phyloP scores from a whole-genome alignment of 2,329 filamentous ascomycete species.

The Neodidymelliopsis sp. region DNA sequence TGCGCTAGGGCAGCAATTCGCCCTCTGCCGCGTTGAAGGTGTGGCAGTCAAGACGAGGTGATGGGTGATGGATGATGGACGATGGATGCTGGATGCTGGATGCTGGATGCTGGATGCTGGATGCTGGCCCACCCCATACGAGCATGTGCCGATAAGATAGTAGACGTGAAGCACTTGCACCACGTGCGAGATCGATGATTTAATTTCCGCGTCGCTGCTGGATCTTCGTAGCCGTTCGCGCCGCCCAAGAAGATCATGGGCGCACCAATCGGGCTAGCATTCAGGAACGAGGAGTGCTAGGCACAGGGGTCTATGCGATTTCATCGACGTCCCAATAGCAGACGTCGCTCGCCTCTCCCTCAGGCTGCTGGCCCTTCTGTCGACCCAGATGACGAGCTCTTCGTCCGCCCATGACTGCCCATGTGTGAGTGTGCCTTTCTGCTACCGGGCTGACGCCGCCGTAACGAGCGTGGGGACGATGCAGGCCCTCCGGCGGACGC shows the following conservation, averaged over 20 bases:
- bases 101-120: neutral
- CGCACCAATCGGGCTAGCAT: constrained; percentile 35
- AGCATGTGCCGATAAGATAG: constrained; percentile 9
- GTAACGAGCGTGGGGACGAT: constrained; percentile 18
- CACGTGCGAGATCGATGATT: constrained; percentile 21
- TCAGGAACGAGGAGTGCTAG: constrained; percentile 33
- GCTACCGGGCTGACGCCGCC: constrained; percentile 7
- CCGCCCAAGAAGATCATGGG: constrained; percentile 33
- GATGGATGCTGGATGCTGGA: neutral
- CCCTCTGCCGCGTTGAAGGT: constrained; percentile 1
- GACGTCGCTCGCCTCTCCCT: constrained; percentile 19
- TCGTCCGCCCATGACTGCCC: constrained; percentile 39
- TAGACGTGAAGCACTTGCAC: constrained; percentile 4
- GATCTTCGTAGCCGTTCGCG: constrained; percentile 33
- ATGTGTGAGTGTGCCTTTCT: constrained; percentile 47
- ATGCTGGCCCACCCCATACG: neutral
- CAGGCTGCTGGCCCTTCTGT: constrained; percentile 18
- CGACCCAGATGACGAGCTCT: constrained; percentile 42
- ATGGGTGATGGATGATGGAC: constrained; percentile 1
- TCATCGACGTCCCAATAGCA: constrained; percentile 25
- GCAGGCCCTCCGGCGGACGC: constrained; percentile 27
- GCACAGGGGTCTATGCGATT: constrained; percentile 27
- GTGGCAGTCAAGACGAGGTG: neutral
- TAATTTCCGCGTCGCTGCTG: constrained; percentile 23
- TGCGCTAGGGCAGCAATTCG: constrained; percentile 13